phyloP scores from a whole-genome alignment of 805 yeast species.

The Maudiozyma pseudohumilis region DNA sequence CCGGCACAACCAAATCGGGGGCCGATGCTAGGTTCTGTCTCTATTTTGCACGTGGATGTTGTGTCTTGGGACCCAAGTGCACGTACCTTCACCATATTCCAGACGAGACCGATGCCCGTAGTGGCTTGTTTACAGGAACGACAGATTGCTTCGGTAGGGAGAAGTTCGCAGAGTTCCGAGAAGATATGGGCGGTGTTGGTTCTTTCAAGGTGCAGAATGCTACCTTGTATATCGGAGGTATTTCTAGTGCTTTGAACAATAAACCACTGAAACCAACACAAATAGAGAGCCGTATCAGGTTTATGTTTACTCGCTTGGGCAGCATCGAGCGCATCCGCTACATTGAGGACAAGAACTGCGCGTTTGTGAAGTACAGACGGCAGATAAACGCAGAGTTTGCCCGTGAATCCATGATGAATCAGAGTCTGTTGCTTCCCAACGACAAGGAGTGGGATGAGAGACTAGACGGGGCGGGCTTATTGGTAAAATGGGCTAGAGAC shows the following conservation, averaged over 20 bases:
- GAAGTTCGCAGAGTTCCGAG: slow-evolving; percentile 68
- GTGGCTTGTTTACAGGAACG: slow-evolving; percentile 37
- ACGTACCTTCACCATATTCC: slow-evolving; percentile 75
- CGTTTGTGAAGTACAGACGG: slow-evolving; percentile 60
- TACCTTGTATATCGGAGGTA: slow-evolving; percentile 66
- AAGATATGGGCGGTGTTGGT: slow-evolving; percentile 94
- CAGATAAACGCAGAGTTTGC: slow-evolving; percentile 88
- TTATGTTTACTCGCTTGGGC: slow-evolving; percentile 62
- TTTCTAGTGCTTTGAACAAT: slow-evolving; percentile 34
- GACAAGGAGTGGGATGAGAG: slow-evolving; percentile 49
- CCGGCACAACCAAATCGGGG: slow-evolving; percentile 70
- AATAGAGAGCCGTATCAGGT: slow-evolving; percentile 32
- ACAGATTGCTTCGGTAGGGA: slow-evolving; percentile 91
- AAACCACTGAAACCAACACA: slow-evolving; percentile 31
- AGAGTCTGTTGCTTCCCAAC: slow-evolving; percentile 41
- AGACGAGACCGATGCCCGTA: slow-evolving; percentile 41
- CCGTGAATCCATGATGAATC: slow-evolving; percentile 87
- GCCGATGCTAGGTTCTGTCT: slow-evolving; percentile 51
- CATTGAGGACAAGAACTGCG: slow-evolving; percentile 54
- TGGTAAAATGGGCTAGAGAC: slow-evolving; percentile 79
- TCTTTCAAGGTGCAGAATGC: slow-evolving; percentile 58
- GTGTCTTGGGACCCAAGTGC: slow-evolving; percentile 70
- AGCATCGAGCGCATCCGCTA: slow-evolving; percentile 57
- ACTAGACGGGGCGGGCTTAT: slow-evolving; percentile 29
- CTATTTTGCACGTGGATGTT: slow-evolving; percentile 83